Conservation (phyloP, 805 yeast species). For the Ogataea philodendri region DNA sequence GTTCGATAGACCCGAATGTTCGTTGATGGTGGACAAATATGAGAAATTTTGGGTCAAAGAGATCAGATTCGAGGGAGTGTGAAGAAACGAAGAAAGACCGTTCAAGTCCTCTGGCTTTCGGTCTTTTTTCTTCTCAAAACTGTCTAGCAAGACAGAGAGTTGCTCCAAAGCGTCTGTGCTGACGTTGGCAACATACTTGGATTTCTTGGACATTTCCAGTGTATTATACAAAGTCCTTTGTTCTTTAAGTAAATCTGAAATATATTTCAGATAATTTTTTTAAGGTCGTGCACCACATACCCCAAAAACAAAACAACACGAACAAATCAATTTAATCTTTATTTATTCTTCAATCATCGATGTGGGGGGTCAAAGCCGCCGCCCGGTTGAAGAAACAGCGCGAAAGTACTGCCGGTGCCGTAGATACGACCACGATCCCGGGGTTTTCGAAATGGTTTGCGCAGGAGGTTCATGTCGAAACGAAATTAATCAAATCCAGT, state of each 20-base stretch:
- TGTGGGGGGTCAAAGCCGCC: conserved; percentile 34
- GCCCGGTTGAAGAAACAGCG: conserved; percentile 17
- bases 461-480: conserved; percentile 29
- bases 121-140: conserved; percentile 18
- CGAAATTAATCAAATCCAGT: conserved; percentile 25
- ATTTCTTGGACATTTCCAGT: conserved; percentile 27
- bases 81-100: conserved; percentile 32
- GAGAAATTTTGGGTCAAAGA: conserved; percentile 43
- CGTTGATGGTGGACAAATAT: conserved; percentile 44
- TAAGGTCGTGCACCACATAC: conserved; percentile 7
- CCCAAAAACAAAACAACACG: conserved; percentile 22
- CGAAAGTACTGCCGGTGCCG: conserved; percentile 8
- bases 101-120: conserved; percentile 28
- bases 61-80: conserved; percentile 27
- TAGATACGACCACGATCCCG: conserved; percentile 23
- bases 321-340: conserved; percentile 8
- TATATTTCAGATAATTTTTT: conserved; percentile 6
- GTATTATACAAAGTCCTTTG: conserved; percentile 15
- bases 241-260: not conserved
- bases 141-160: conserved; percentile 18
- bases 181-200: conserved; percentile 24
- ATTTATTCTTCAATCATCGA: conserved; percentile 7
- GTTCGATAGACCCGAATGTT: conserved; percentile 49
- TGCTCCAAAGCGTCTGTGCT: conserved; percentile 16
- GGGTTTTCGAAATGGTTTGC: conserved; percentile 37